These are phyloP conservation scores for Microsporum ferrugineum DNA, from an alignment of 2,329 filamentous ascomycete genomes.

Conservation along the genomic window DNA sequence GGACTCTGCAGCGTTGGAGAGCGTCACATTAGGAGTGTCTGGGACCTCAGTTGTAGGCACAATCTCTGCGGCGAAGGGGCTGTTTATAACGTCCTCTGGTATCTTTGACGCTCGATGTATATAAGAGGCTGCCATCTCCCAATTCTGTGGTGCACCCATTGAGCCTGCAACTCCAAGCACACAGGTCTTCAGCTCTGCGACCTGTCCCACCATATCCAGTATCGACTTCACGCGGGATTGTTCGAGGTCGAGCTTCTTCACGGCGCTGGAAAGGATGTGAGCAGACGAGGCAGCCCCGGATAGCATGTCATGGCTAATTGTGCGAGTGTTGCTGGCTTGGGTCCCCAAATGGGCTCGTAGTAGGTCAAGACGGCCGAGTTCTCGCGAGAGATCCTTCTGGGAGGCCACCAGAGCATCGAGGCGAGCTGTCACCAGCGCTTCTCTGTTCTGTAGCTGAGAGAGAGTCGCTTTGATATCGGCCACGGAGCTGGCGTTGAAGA, in stretches of 20 bases:
- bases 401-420: constrained; percentile 68
- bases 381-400: constrained; percentile 75
- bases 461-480: constrained; percentile 71
- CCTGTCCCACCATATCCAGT: constrained; percentile 83
- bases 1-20: constrained; percentile 78
- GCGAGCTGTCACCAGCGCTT: constrained; percentile 59
- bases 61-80: constrained; percentile 79
- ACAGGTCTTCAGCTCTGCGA: constrained; percentile 92
- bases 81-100: constrained; percentile 65
- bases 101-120: constrained; percentile 72
- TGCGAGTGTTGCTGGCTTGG: constrained; percentile 70
- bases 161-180: constrained; percentile 87
- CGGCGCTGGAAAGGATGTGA: constrained; percentile 70
- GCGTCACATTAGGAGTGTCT: constrained; percentile 74
- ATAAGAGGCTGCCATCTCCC: constrained; percentile 91
- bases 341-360: constrained; percentile 78
- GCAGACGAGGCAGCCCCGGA: constrained; percentile 76
- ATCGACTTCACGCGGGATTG: constrained; percentile 86
- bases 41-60: constrained; percentile 94
- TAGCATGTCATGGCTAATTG: constrained; percentile 84
- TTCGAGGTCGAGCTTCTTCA: constrained; percentile 79
- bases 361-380: constrained; percentile 76
- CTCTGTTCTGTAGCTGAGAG: constrained; percentile 60
- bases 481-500: constrained; percentile 62
- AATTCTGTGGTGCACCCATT: constrained; percentile 97